Conservation (phyloP, 2,329 filamentous ascomycete genomes). For the Cercospora sp. region DNA sequence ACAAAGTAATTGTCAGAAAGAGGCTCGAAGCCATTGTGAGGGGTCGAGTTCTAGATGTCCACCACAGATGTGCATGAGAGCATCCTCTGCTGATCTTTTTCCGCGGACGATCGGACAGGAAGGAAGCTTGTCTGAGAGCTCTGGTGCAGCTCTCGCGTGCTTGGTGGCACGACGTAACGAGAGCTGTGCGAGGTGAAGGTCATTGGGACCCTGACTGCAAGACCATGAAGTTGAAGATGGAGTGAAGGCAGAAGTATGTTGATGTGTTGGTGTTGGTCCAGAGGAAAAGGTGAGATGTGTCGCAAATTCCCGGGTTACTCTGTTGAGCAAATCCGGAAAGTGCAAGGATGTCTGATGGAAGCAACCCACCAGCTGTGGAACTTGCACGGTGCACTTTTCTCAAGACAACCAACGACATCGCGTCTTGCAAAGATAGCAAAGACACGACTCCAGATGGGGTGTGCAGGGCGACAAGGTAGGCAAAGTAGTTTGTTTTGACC, state of each 20-base stretch:
- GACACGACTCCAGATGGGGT: not conserved
- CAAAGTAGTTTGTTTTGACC: slow-evolving; percentile 8
- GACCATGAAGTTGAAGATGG: not conserved
- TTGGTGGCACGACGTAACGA: not conserved
- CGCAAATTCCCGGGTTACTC: not conserved
- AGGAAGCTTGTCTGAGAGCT: not conserved
- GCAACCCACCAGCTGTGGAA: not conserved
- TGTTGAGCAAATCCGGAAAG: not conserved
- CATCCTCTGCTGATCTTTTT: slow-evolving; percentile 1
- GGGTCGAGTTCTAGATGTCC: slow-evolving; percentile 9
- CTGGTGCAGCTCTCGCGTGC: slow-evolving; percentile 6
- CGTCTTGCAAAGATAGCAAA: not conserved
- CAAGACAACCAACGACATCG: slow-evolving; percentile 2
- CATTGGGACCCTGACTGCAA: not conserved
- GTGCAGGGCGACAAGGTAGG: not conserved
- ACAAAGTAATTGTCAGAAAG: not conserved
- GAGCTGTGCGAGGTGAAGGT: not conserved
- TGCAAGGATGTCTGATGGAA: not conserved
- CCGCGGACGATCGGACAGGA: slow-evolving; percentile 1
- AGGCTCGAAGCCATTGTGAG: slow-evolving; percentile 11
- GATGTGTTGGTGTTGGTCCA: not conserved
- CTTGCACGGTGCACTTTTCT: not conserved
- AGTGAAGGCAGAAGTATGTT: not conserved
- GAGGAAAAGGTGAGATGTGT: not conserved
- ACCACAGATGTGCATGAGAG: not conserved